Conservation (phyloP, 768 basidiomycete genomes). For the Pisolithus microcarpus region DNA sequence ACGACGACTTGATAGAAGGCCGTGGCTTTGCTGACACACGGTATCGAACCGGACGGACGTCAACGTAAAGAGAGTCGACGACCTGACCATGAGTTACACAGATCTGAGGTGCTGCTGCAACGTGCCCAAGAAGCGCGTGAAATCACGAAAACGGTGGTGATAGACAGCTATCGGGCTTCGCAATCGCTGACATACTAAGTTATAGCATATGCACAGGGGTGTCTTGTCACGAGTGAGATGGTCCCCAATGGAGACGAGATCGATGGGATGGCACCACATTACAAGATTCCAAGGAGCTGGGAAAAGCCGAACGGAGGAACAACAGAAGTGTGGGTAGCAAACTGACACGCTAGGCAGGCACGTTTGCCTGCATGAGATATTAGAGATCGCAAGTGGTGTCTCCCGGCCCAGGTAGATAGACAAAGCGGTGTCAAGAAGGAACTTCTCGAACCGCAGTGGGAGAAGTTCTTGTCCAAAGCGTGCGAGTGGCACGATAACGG, state of each 20-base stretch:
- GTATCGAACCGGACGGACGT: slow-evolving; percentile 13
- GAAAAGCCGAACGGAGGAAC: slow-evolving; percentile 7
- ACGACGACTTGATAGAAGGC: slow-evolving; percentile 26
- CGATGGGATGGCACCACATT: no score
- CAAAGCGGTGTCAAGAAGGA: slow-evolving; percentile 17
- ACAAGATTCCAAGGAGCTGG: neutral
- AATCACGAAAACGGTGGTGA: slow-evolving; percentile 26
- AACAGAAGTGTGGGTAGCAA: slow-evolving; percentile 16
- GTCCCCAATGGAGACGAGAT: no score
- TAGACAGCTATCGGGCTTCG: slow-evolving; percentile 26
- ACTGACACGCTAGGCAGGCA: slow-evolving; percentile 10
- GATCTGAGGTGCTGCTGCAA: slow-evolving; percentile 28
- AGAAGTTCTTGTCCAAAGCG: slow-evolving; percentile 14
- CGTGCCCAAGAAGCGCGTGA: slow-evolving; percentile 30
- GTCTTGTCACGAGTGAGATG: slow-evolving; percentile 4
- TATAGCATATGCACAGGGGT: slow-evolving; percentile 7
- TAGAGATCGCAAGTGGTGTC: slow-evolving; percentile 11
- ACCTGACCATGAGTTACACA: slow-evolving; percentile 20
- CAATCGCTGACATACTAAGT: slow-evolving; percentile 13
- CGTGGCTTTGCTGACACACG: slow-evolving; percentile 19
- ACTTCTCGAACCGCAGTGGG: slow-evolving; percentile 15
- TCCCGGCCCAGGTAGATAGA: slow-evolving; percentile 13
- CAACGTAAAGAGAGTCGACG: slow-evolving; percentile 29
- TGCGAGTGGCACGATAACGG: slow-evolving; percentile 16
- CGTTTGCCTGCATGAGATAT: slow-evolving; percentile 13